Conservation (phyloP, 768 basidiomycete genomes). For the Leccinum imitatum region DNA sequence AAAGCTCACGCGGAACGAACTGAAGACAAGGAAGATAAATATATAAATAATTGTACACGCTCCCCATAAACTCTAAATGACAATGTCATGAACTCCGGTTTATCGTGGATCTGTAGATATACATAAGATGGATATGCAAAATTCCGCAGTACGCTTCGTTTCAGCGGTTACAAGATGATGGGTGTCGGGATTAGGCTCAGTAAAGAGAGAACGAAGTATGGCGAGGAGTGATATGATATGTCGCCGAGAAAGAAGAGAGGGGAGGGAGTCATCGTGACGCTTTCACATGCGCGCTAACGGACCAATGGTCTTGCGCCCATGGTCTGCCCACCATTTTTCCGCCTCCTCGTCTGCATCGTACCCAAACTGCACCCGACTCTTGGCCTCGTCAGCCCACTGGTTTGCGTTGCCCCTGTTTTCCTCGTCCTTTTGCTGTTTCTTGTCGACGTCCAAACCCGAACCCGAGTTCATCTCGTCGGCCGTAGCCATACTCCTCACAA, state of each 20-base stretch:
- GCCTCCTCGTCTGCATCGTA: slow-evolving; percentile 55
- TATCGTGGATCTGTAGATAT: not conserved
- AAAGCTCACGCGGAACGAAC: not conserved
- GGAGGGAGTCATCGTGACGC: not conserved
- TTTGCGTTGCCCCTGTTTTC: slow-evolving; percentile 41
- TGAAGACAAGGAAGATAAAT: not conserved
- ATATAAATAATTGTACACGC: not conserved
- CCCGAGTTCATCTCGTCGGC: not conserved
- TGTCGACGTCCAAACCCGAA: too few relatives aligned
- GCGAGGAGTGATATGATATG: not conserved
- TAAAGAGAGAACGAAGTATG: not conserved
- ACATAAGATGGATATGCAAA: not conserved
- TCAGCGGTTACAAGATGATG: not conserved
- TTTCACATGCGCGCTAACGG: slow-evolving; percentile 15
- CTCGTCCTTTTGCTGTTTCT: not conserved
- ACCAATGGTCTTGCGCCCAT: slow-evolving; percentile 24
- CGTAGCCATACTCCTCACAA: slow-evolving; percentile 15
- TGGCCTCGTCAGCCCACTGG: slow-evolving; percentile 57
- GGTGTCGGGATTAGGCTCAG: not conserved
- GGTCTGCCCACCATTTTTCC: slow-evolving; percentile 48
- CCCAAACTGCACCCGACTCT: slow-evolving; percentile 47
- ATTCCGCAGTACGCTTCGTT: not conserved
- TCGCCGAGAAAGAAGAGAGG: not conserved
- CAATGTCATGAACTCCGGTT: not conserved
- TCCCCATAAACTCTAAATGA: not conserved